Percentiles rank a stretch among this genome's conserved stretches.
These are phyloP conservation scores for Umbilicaria muhlenbergii DNA, from an alignment of 495 filamentous ascomycete genomes.

Conservation along the genomic window DNA sequence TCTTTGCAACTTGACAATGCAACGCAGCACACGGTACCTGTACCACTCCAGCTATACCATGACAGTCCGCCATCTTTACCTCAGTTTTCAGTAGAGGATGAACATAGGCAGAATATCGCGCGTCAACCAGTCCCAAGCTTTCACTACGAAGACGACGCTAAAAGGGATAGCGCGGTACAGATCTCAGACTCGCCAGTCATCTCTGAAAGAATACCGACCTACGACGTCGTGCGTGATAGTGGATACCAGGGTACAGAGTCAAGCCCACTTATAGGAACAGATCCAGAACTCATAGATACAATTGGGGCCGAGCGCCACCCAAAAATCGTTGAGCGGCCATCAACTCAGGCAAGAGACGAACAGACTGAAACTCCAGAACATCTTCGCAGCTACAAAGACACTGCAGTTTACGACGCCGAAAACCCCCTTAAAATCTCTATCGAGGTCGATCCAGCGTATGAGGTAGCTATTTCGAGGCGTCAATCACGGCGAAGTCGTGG, in stretches of 20 bases:
- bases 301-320: too few relatives aligned
- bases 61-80: too few relatives aligned
- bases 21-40: too few relatives aligned
- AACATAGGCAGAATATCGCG: too few relatives aligned
- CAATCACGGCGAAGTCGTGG: background rate
- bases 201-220: slow-evolving; percentile 8
- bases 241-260: slow-evolving; percentile 24
- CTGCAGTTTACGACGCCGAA: background rate
- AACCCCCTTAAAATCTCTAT: background rate
- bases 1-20: too few relatives aligned
- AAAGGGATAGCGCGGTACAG: slow-evolving; percentile 35
- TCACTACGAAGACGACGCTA: background rate
- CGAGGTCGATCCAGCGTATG: background rate
- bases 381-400: background rate
- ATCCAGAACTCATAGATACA: background rate
- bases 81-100: too few relatives aligned
- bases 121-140: too few relatives aligned
- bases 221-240: slow-evolving; percentile 21
- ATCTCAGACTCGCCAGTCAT: slow-evolving; percentile 32
- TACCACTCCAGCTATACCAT: too few relatives aligned
- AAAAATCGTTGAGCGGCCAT: too few relatives aligned
- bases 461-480: background rate
- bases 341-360: background rate
- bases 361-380: background rate
- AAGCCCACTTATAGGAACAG: slow-evolving; percentile 10